Evolutionary conservation across 202 grass and related monocot species (phyloP).

Genomic region (Setaria viridis): DNA sequence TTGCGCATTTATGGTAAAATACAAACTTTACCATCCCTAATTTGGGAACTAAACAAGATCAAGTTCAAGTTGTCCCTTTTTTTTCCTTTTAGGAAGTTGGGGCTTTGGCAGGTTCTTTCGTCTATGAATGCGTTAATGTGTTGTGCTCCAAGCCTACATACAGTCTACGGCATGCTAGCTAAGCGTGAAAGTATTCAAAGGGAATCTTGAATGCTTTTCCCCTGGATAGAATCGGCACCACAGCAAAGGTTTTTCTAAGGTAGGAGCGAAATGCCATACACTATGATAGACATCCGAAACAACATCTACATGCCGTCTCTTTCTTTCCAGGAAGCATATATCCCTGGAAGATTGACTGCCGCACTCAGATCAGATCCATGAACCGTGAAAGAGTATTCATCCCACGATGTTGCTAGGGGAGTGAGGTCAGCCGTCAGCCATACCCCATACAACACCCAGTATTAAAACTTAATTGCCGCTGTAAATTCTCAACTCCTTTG

Average conservation of each 20-base stretch:
- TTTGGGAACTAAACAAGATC: no score
- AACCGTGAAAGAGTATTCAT: neutral
- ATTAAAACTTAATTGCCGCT: neutral
- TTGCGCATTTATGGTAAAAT: no score
- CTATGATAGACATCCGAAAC: neutral
- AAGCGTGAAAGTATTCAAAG: neutral
- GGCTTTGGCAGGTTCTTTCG: neutral
- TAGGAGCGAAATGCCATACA: neutral
- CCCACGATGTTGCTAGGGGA: neutral
- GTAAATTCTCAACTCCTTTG: neutral
- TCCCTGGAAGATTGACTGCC: neutral
- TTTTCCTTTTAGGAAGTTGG: neutral
- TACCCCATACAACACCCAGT: no score
- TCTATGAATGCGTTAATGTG: neutral
- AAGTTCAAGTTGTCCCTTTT: neutral
- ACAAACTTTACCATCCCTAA: no score
- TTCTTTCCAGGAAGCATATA: neutral
- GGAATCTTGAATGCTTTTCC: constrained; percentile 13
- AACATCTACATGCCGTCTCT: neutral
- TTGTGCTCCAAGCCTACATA: neutral
- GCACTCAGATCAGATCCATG: neutral
- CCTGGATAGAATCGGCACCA: neutral
- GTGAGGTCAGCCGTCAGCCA: neutral
- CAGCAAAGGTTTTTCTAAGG: neutral
- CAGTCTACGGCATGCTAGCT: neutral